Conservation (phyloP, 768 basidiomycete genomes). For the Pisolithus microcarpus region DNA sequence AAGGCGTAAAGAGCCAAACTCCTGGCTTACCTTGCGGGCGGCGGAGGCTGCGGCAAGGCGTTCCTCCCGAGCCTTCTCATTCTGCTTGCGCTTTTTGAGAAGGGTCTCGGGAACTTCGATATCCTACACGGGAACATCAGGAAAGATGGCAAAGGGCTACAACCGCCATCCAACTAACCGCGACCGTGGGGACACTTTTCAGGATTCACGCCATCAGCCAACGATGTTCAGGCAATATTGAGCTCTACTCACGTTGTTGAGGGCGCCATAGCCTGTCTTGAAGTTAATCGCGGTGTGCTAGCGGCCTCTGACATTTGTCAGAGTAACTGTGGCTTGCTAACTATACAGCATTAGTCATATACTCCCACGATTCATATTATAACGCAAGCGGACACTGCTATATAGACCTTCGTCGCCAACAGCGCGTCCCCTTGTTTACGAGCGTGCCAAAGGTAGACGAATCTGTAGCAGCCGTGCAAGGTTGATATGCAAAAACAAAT, state of each 20-base stretch:
- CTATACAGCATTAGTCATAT: conserved; percentile 30
- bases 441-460: no score
- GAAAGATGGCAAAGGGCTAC: background rate
- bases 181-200: conserved; percentile 39
- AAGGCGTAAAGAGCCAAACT: conserved; percentile 6
- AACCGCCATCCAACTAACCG: conserved; percentile 29
- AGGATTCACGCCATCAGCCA: background rate
- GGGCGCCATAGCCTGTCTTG: conserved; percentile 41
- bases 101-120: conserved; percentile 99
- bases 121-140: conserved; percentile 40
- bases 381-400: no score
- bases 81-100: conserved; percentile 99
- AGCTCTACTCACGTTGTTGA: conserved; percentile 43
- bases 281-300: conserved; percentile 24
- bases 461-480: no score
- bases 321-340: conserved; percentile 31
- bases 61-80: conserved; percentile 93
- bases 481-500: no score
- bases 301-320: conserved; percentile 15
- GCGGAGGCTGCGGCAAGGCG: conserved; percentile 75
- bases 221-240: background rate
- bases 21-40: conserved; percentile 75
- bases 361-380: no score
- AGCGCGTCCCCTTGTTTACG: no score
- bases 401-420: no score